Base-by-base conservation (phyloP, 23 red algal genomes). In the Chondrus crispus region DNA sequence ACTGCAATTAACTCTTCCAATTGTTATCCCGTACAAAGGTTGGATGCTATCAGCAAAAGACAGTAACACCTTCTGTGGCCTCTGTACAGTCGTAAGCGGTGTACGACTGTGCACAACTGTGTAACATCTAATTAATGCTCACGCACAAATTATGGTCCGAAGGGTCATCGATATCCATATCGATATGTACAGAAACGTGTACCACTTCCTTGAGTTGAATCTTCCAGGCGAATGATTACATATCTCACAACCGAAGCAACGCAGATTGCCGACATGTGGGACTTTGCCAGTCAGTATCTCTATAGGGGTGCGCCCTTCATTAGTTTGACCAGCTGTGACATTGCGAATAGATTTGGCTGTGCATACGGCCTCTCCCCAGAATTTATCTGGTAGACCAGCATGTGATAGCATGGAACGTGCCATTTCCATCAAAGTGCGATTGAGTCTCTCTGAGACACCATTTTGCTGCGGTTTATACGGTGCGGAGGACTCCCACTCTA, bases 381-480 rank as follows among this genome's bases (percentile, higher is more conserved):
- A 12, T 3, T 13, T 30, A 44, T 12, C 36, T 20, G 43, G 43
- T 5, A 30, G 29, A 38, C 14, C 45, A 49, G 40, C 72, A 49
- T 78, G 20, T 5, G 36, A 33, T 8, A 52, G 9, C 74, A 80
- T 48, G 4, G 74, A 48, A 1, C 74, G 32, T 29, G 45, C 74
- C 74, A 40, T 45, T 13, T 84, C 80, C 26, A 50, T 24, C 29
- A 84, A 26, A 26, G 52, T 84, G 26, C 80, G 80, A 51, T 84
- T 84, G 11, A 84, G 14, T 37, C 80, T 52, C 53, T 84, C 80
- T 62, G 80, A 45, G 10, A 43, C 22, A 39, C 69, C 69, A 75
- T 43, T 75, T n/a, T 75, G 69, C 32, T 75, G 69, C n/a, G 69
- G 69, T 11, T 20, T 43, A 75, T 75, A 75, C 37, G 69, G 69